phyloP scores from a whole-genome alignment of 306 rosid species.

The Trifolium repens region DNA sequence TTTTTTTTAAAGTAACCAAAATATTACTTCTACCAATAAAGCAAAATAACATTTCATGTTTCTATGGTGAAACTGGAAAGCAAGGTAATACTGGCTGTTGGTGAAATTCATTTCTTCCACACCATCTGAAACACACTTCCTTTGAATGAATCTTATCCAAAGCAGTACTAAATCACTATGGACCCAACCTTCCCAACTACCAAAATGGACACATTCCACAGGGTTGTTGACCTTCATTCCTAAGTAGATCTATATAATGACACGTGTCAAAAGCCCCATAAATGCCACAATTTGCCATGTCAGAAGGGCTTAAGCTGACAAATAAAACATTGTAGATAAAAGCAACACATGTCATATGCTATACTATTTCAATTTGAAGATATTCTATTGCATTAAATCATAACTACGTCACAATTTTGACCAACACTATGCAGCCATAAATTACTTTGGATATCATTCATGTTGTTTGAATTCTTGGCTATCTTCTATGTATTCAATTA shows the following conservation, averaged over 20 bases:
- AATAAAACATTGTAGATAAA: constrained; percentile 11
- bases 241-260: neutral
- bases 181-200: constrained; percentile 23
- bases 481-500: constrained; percentile 21
- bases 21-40: too few relatives aligned
- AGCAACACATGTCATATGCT: constrained; percentile 32
- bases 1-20: too few relatives aligned
- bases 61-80: neutral
- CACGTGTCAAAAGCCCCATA: neutral
- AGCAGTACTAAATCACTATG: neutral
- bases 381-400: neutral
- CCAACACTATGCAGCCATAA: constrained; percentile 29
- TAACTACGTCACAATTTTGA: constrained; percentile 33
- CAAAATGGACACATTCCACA: constrained; percentile 16
- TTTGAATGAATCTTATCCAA: neutral
- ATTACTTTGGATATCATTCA: constrained; percentile 21
- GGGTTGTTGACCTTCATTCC: constrained; percentile 34
- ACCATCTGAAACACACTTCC: neutral
- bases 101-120: neutral
- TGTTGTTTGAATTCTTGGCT: constrained; percentile 2
- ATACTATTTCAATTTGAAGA: constrained; percentile 14
- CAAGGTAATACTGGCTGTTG: neutral
- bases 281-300: neutral
- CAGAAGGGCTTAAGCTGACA: neutral
- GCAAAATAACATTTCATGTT: neutral